These are phyloP conservation scores for Exophiala spinifera DNA, from an alignment of 2,329 filamentous ascomycete species.

Conservation along the genomic window DNA sequence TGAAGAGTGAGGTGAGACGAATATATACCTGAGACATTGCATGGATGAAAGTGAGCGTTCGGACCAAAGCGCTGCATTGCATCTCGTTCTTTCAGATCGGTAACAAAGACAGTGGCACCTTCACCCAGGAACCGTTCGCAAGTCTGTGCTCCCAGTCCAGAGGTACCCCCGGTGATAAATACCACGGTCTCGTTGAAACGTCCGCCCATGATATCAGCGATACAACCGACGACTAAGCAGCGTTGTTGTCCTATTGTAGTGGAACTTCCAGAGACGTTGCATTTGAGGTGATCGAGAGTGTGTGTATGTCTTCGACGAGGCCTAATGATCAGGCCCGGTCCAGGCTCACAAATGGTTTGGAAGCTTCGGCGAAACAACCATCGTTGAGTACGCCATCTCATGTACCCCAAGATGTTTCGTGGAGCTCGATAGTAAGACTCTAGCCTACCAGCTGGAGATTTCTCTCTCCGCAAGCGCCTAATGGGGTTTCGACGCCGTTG, in stretches of 20 bases:
- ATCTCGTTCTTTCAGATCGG: slow-evolving; percentile 16
- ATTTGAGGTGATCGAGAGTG: background rate
- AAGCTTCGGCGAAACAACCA: slow-evolving; percentile 4
- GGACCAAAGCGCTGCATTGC: slow-evolving; percentile 12
- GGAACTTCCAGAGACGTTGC: background rate
- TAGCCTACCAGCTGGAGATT: too few species aligned
- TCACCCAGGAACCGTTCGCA: slow-evolving; percentile 13
- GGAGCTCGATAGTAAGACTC: too few species aligned
- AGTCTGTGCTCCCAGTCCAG: slow-evolving; percentile 15
- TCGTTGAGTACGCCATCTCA: background rate
- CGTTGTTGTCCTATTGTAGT: background rate
- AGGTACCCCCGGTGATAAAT: slow-evolving; percentile 15
- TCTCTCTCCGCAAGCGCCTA: too few species aligned
- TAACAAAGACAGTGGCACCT: slow-evolving; percentile 15
- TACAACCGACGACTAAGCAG: background rate
- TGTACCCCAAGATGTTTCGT: too few species aligned
- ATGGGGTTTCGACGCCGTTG: too few species aligned
- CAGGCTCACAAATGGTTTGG: background rate
- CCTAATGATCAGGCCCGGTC: too few species aligned
- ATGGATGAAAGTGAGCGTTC: slow-evolving; percentile 15
- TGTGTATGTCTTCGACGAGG: background rate
- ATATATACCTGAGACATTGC: slow-evolving; percentile 14
- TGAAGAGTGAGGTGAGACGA: too few species aligned
- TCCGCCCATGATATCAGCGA: slow-evolving; percentile 2
- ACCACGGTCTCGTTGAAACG: slow-evolving; percentile 11